Conservation (phyloP, 148 eudicot genomes). For the Selenicereus undatus region DNA sequence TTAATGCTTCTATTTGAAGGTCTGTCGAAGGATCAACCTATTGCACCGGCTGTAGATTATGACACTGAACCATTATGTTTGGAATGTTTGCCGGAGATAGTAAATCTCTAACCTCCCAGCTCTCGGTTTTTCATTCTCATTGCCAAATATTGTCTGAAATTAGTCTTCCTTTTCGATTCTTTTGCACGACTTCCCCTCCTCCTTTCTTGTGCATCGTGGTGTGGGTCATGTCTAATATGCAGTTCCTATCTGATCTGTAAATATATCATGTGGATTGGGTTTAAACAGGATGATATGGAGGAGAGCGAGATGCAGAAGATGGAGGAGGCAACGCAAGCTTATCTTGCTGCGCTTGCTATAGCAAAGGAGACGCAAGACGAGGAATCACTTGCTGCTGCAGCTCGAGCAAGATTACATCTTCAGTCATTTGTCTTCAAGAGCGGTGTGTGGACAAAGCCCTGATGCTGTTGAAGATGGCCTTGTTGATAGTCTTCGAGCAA, state of each 20-base stretch:
- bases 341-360: slow-evolving; percentile 58
- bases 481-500: neutral
- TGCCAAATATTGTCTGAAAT: neutral
- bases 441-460: slow-evolving; percentile 1
- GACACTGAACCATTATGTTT: slow-evolving; percentile 44
- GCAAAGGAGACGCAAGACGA: slow-evolving; percentile 78
- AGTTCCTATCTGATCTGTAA: neutral
- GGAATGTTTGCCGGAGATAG: slow-evolving; percentile 42
- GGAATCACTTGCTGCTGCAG: slow-evolving; percentile 63
- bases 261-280: neutral
- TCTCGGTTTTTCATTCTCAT: neutral
- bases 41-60: slow-evolving; percentile 44
- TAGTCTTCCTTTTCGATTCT: neutral
- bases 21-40: slow-evolving; percentile 43
- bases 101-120: slow-evolving; percentile 34
- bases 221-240: no score
- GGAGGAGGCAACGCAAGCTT: slow-evolving; percentile 69
- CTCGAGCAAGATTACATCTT: slow-evolving; percentile 53
- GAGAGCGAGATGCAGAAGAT: slow-evolving; percentile 50
- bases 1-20: slow-evolving; percentile 59
- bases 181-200: no score
- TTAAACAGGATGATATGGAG: slow-evolving; percentile 49
- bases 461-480: neutral
- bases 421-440: slow-evolving; percentile 49
- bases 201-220: no score